Evolutionary conservation across 139 green algal species (phyloP).

Genomic region (Coccomyxa sp.): DNA sequence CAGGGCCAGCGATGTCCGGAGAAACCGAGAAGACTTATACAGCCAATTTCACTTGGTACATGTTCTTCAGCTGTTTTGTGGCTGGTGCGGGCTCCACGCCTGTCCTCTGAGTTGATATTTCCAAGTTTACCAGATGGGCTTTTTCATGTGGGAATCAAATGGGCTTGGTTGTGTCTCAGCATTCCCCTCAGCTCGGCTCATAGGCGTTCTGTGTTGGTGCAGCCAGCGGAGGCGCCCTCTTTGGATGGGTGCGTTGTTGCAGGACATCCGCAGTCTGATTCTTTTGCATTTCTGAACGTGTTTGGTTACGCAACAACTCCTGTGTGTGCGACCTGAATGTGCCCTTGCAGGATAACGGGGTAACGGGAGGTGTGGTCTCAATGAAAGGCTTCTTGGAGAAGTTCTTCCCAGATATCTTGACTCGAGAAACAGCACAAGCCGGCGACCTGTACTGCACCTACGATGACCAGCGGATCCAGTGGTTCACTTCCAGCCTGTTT

Average conservation of each 20-base stretch:
- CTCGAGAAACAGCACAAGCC: not conserved
- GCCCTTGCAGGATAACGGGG: not conserved
- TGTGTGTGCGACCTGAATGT: not conserved
- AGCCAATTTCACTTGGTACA: constrained; percentile 15
- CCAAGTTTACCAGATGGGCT: not conserved
- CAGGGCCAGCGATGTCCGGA: not conserved
- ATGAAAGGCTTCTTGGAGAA: constrained; percentile 8
- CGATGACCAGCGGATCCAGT: constrained; percentile 44
- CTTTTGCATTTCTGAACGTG: not conserved
- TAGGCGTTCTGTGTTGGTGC: not conserved
- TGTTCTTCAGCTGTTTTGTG: constrained; percentile 26
- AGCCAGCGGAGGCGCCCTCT: constrained; percentile 24
- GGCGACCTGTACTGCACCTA: constrained; percentile 44
- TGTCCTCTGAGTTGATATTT: not conserved
- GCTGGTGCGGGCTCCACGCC: constrained; percentile 6
- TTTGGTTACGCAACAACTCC: no score
- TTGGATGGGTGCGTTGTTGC: constrained; percentile 18
- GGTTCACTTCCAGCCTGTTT: constrained; percentile 60
- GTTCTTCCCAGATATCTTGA: constrained; percentile 3
- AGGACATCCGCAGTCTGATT: not conserved
- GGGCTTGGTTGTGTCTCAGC: not conserved
- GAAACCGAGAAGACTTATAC: not conserved
- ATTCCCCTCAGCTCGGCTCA: not conserved
- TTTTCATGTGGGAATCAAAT: not conserved
- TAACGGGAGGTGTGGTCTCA: constrained; percentile 7